Conservation (phyloP, 345 rosid genomes). For the Diplotaxis tenuifolia region DNA sequence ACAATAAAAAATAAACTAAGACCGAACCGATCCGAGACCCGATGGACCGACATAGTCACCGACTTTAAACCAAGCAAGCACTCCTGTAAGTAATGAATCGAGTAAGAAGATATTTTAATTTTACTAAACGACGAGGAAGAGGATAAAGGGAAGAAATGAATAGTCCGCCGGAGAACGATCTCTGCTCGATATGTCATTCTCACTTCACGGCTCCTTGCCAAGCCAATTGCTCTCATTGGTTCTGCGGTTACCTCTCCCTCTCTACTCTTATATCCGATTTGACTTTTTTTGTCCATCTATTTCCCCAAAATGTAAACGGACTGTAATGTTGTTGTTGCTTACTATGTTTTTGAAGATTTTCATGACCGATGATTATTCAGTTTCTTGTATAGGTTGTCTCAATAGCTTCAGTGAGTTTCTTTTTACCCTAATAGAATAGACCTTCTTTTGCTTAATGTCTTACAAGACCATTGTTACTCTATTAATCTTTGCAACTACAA, state of each 20-base stretch:
- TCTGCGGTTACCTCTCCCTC: constrained; percentile 58
- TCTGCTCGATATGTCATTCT: constrained; percentile 78
- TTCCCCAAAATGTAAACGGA: background rate
- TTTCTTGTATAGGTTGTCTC: too few relatives aligned
- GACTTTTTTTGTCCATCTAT: background rate
- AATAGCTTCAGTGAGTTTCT: too few relatives aligned
- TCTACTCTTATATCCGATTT: background rate
- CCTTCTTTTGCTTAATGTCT: background rate
- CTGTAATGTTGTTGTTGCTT: background rate
- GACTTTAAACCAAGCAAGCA: constrained; percentile 9
- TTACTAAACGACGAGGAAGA: background rate
- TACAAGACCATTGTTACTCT: background rate
- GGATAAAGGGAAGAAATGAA: constrained; percentile 40
- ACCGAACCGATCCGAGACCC: constrained; percentile 12
- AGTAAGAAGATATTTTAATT: background rate
- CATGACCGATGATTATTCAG: too few relatives aligned
- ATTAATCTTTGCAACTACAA: background rate
- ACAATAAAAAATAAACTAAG: background rate
- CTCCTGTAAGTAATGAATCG: background rate
- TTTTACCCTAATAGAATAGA: too few relatives aligned
- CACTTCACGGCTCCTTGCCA: constrained; percentile 72
- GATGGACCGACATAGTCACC: constrained; percentile 27
- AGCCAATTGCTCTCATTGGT: constrained; percentile 98
- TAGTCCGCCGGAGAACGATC: constrained; percentile 64
- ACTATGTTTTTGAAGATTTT: too few relatives aligned